phyloP scores from a whole-genome alignment of 1,284 basidiomycete genomes.

The Apiotrichum laibachii region DNA sequence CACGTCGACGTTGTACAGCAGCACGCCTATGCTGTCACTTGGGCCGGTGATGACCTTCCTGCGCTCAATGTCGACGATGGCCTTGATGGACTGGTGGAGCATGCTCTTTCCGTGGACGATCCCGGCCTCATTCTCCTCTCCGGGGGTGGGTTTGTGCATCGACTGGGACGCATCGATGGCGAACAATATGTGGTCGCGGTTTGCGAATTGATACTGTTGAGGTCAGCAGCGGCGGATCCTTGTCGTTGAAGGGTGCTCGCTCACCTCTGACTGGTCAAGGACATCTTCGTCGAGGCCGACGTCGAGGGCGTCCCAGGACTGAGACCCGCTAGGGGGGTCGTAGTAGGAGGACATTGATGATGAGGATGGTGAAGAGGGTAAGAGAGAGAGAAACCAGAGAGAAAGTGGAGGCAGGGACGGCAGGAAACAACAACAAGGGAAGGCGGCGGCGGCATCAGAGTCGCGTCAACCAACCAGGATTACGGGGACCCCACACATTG shows the following conservation, averaged over 20 bases:
- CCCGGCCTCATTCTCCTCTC: slow-evolving; percentile 48
- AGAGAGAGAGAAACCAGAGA: neutral
- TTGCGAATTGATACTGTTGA: slow-evolving; percentile 65
- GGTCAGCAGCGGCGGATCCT: neutral
- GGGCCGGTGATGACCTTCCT: slow-evolving; percentile 84
- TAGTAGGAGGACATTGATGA: slow-evolving; percentile 44
- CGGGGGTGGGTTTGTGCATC: slow-evolving; percentile 69
- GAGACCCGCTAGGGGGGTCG: slow-evolving; percentile 28
- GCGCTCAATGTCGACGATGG: slow-evolving; percentile 79
- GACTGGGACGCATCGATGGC: slow-evolving; percentile 87
- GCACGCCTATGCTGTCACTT: slow-evolving; percentile 79
- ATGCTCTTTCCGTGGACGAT: slow-evolving; percentile 47
- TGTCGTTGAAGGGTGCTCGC: neutral
- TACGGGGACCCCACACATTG: too few species aligned
- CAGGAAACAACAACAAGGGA: neutral
- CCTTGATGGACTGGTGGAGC: slow-evolving; percentile 65
- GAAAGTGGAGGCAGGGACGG: neutral
- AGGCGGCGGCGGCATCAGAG: too few species aligned
- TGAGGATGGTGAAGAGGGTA: too few species aligned
- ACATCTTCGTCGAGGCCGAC: slow-evolving; percentile 38
- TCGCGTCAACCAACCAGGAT: too few species aligned
- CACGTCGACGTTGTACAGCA: slow-evolving; percentile 86
- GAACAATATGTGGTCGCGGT: slow-evolving; percentile 81
- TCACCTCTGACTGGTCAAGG: slow-evolving; percentile 42
- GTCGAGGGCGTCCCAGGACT: slow-evolving; percentile 44